phyloP scores from a whole-genome alignment of 2,329 filamentous ascomycete genomes.

The Phialophora macrospora region DNA sequence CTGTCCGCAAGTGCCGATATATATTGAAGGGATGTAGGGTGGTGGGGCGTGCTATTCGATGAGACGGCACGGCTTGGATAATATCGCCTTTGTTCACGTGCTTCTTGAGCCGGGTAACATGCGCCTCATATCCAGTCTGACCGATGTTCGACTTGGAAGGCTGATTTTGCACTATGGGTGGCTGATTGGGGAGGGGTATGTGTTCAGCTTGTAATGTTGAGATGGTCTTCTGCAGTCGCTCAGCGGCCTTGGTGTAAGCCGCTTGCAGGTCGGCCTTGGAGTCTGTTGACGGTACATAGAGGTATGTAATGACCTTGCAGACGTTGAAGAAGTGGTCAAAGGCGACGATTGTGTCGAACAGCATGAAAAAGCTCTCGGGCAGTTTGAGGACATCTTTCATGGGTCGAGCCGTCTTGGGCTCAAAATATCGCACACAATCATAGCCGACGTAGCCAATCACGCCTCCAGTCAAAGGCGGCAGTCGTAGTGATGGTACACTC shows the following conservation, averaged over 20 bases:
- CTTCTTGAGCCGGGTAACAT: conserved; percentile 83
- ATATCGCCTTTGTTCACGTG: conserved; percentile 93
- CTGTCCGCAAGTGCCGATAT: conserved; percentile 92
- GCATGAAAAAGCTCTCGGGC: conserved; percentile 94
- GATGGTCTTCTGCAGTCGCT: conserved; percentile 69
- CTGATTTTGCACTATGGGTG: conserved; percentile 71
- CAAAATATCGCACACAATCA: conserved; percentile 96
- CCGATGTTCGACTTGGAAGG: conserved; percentile 93
- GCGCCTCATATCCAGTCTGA: conserved; percentile 82
- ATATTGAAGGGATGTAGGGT: conserved; percentile 96
- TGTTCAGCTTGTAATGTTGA: conserved; percentile 73
- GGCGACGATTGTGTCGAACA: conserved; percentile 91
- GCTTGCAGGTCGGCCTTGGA: conserved; percentile 60
- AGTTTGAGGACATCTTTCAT: conserved; percentile 87
- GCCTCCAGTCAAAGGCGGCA: conserved; percentile 87
- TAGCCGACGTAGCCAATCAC: conserved; percentile 97
- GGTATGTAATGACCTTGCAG: conserved; percentile 90
- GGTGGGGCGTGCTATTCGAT: conserved; percentile 88
- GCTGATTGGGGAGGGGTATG: conserved; percentile 76
- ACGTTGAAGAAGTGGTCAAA: conserved; percentile 94
- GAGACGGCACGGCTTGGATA: conserved; percentile 95
- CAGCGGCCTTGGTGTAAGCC: conserved; percentile 71
- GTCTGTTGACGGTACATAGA: conserved; percentile 67
- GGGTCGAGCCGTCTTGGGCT: conserved; percentile 89
- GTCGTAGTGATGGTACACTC: conserved; percentile 76